Percentiles rank a stretch among this genome's conserved stretches.
Evolutionary conservation across 2,329 filamentous ascomycete genomes (phyloP).

Genomic region (Chaetomium strumarium): DNA sequence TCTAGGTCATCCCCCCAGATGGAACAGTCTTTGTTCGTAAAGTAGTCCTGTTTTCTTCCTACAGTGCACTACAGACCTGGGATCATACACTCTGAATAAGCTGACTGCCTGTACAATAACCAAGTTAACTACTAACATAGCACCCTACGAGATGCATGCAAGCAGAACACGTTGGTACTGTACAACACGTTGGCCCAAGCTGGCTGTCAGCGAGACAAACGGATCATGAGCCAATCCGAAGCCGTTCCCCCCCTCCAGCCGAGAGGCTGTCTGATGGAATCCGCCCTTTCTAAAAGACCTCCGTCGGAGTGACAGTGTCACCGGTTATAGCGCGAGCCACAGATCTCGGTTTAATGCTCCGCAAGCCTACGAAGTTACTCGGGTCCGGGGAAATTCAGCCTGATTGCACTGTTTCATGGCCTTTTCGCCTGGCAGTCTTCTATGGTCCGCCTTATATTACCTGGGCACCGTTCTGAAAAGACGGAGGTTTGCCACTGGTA

Average conservation of each 20-base stretch:
- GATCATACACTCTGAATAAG: too few species aligned
- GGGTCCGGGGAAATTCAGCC: constrained; percentile 23
- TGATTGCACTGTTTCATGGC: constrained; percentile 11
- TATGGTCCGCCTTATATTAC: constrained; percentile 17
- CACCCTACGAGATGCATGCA: too few species aligned
- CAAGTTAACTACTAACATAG: too few species aligned
- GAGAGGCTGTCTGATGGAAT: background rate
- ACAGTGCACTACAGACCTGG: too few species aligned
- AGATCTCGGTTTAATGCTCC: constrained; percentile 14
- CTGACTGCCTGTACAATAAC: too few species aligned
- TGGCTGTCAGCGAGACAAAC: background rate
- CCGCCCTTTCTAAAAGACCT: constrained; percentile 10
- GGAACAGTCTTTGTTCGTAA: too few species aligned
- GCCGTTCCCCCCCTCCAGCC: background rate
- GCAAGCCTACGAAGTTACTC: constrained; percentile 1
- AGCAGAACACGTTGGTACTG: too few species aligned
- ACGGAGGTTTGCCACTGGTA: constrained; percentile 12
- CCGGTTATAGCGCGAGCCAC: background rate
- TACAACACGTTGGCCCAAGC: too few species aligned
- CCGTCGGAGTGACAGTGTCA: constrained; percentile 1
- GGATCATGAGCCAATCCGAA: background rate
- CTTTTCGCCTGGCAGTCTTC: constrained; percentile 5
- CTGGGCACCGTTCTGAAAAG: background rate
- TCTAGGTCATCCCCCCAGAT: too few species aligned
- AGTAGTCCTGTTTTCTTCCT: too few species aligned